Evolutionary conservation across 257 asterid species (phyloP).

Genomic region (Solanum sitiens): DNA sequence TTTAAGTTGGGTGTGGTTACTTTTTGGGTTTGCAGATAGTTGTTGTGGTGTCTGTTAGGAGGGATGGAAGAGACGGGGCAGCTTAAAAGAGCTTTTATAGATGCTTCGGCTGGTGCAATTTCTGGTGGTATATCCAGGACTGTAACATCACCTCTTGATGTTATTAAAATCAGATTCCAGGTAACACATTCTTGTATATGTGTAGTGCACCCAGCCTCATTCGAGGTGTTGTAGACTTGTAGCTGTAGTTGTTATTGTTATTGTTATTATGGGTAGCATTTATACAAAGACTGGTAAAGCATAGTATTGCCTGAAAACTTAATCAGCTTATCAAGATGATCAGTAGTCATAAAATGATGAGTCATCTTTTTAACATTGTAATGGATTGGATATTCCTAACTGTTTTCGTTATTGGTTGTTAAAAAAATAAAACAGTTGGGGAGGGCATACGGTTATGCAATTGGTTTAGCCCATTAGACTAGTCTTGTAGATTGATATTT

Average conservation of each 20-base stretch:
- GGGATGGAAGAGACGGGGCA: constrained; percentile 87
- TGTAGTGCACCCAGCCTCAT: neutral
- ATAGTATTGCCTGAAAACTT: neutral
- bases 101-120: constrained; percentile 82
- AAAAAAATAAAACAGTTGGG: neutral
- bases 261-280: neutral
- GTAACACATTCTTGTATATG: constrained; percentile 13
- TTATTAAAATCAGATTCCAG: constrained; percentile 95
- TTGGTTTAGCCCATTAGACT: neutral
- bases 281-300: neutral
- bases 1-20: constrained; percentile 2
- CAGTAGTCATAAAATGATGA: neutral
- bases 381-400: neutral
- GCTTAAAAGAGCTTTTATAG: constrained; percentile 64
- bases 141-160: constrained; percentile 91
- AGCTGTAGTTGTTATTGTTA: neutral
- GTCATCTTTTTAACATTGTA: neutral
- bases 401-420: neutral
- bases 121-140: constrained; percentile 79
- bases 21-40: constrained; percentile 20
- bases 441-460: neutral
- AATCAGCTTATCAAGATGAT: neutral
- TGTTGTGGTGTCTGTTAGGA: constrained; percentile 21
- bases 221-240: neutral
- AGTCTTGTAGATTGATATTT: neutral